phyloP scores from a whole-genome alignment of 108 stramenopile genomes.

The Pseudonitzschia pungens region DNA sequence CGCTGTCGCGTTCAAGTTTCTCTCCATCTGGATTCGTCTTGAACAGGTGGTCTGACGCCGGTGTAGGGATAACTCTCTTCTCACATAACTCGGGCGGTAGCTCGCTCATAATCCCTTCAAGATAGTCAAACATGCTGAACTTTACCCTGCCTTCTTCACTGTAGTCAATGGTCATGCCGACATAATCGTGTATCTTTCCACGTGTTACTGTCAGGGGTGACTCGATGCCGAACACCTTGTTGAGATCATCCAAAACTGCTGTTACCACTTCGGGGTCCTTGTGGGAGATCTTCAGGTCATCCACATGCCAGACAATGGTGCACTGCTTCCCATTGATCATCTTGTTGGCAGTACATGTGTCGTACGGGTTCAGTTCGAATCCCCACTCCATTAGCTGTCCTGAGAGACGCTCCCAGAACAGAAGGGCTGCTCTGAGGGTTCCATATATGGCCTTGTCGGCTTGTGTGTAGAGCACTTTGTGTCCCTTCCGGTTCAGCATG shows the following conservation, averaged over 20 bases:
- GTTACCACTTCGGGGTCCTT: slow-evolving; percentile 22
- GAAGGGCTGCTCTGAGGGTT: slow-evolving; percentile 30
- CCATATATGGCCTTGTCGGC: slow-evolving; percentile 51
- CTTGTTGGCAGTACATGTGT: slow-evolving; percentile 53
- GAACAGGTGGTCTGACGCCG: no score
- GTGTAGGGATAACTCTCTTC: no score
- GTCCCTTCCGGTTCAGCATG: slow-evolving; percentile 22
- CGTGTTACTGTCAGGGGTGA: slow-evolving; percentile 11
- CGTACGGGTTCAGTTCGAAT: slow-evolving; percentile 52
- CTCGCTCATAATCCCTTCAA: no score
- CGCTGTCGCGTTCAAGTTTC: no score
- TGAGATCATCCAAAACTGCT: not conserved
- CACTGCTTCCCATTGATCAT: slow-evolving; percentile 17
- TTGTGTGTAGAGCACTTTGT: slow-evolving; percentile 37
- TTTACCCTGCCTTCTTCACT: not conserved
- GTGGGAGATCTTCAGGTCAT: slow-evolving; percentile 44
- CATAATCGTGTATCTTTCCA: slow-evolving; percentile 33
- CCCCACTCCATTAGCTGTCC: slow-evolving; percentile 30
- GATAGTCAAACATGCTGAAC: no score
- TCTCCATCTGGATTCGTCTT: no score
- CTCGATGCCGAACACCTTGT: slow-evolving; percentile 23
- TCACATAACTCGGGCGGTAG: no score
- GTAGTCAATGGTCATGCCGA: slow-evolving; percentile 45
- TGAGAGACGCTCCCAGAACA: slow-evolving; percentile 29
- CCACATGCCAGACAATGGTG: slow-evolving; percentile 24